These are phyloP conservation scores for Fusarium nelsonii DNA, from an alignment of 2,329 filamentous ascomycete genomes.

Conservation along the genomic window DNA sequence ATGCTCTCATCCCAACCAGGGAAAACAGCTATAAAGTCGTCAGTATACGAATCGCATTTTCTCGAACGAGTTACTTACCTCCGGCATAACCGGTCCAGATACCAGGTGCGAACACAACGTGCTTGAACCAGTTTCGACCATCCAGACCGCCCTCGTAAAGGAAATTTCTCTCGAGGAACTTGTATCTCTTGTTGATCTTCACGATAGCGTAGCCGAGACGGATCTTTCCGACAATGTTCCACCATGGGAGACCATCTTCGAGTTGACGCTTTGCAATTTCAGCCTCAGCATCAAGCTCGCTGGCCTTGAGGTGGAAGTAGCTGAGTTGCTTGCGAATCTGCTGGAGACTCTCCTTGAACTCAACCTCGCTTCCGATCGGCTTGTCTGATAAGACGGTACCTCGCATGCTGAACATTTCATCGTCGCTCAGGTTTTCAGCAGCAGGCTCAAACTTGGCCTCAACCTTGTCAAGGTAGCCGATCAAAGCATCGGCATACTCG, in stretches of 20 bases:
- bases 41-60: background rate
- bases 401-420: slow-evolving; percentile 50
- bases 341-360: slow-evolving; percentile 57
- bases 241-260: slow-evolving; percentile 76
- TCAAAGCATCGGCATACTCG: slow-evolving; percentile 72
- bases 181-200: slow-evolving; percentile 82
- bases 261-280: slow-evolving; percentile 58
- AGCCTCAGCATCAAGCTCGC: slow-evolving; percentile 61
- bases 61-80: slow-evolving; percentile 58
- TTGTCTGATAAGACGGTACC: slow-evolving; percentile 42
- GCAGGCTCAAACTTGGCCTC: slow-evolving; percentile 60
- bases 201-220: slow-evolving; percentile 73
- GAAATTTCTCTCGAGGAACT: slow-evolving; percentile 84
- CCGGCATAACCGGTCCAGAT: slow-evolving; percentile 93
- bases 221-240: slow-evolving; percentile 77
- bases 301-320: slow-evolving; percentile 56
- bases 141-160: slow-evolving; percentile 82
- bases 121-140: slow-evolving; percentile 89
- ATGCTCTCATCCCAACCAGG: slow-evolving; percentile 73
- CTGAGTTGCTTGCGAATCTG: slow-evolving; percentile 55
- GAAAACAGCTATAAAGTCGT: slow-evolving; percentile 63
- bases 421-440: slow-evolving; percentile 43
- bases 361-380: slow-evolving; percentile 53
- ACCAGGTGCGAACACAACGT: slow-evolving; percentile 92
- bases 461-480: slow-evolving; percentile 64